Conservation (phyloP, 495 filamentous ascomycete species). For the Hypoxylon cercidicola region DNA sequence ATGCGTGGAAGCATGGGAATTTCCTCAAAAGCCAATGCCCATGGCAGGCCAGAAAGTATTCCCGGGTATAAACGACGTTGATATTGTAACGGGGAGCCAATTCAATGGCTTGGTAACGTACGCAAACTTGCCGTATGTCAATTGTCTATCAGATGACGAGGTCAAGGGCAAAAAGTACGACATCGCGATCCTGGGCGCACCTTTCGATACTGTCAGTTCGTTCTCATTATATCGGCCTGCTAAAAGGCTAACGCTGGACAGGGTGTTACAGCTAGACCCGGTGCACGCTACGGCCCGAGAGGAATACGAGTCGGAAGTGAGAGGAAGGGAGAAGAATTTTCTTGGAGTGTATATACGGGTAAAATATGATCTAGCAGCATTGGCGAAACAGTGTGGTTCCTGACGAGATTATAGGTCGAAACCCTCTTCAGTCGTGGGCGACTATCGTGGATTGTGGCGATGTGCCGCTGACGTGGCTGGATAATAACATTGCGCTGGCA, state of each 20-base stretch:
- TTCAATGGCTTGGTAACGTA: constrained; percentile 81
- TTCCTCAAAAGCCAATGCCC: constrained; percentile 25
- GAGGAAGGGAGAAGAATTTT: constrained; percentile 36
- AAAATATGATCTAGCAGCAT: background rate
- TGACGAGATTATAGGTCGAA: constrained; percentile 33
- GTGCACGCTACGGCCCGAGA: constrained; percentile 83
- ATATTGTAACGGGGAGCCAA: constrained; percentile 46
- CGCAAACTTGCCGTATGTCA: constrained; percentile 79
- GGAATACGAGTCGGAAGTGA: constrained; percentile 78
- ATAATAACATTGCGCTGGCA: constrained; percentile 78
- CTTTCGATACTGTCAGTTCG: constrained; percentile 59
- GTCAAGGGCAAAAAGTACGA: constrained; percentile 74
- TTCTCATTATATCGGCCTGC: background rate
- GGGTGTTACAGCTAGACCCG: constrained; percentile 65
- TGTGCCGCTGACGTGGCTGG: constrained; percentile 73
- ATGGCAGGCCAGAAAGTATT: constrained; percentile 21
- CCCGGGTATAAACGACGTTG: constrained; percentile 33
- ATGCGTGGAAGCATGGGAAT: constrained; percentile 30
- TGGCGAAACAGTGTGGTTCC: background rate
- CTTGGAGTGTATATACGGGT: constrained; percentile 50
- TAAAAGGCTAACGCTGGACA: constrained; percentile 18
- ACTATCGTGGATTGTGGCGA: constrained; percentile 81
- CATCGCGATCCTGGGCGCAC: constrained; percentile 81
- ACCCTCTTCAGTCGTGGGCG: constrained; percentile 67
- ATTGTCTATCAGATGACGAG: constrained; percentile 74